Evolutionary conservation across 2,329 filamentous ascomycete species (phyloP).

Genomic region (Blastomyces parvus): DNA sequence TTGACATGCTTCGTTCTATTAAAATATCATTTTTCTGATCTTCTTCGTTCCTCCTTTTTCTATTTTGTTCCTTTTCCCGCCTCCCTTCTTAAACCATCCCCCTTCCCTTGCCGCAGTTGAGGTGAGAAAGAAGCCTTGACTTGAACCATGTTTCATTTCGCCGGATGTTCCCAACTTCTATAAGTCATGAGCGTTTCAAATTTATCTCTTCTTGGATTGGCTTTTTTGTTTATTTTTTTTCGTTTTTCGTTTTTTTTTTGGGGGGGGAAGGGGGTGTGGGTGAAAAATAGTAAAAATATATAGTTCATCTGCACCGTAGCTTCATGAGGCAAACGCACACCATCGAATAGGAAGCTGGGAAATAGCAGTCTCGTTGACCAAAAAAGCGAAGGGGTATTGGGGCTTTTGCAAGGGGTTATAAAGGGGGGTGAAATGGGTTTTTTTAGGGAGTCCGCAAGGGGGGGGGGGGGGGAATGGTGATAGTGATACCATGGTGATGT

Average conservation of each 20-base stretch:
- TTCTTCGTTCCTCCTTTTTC: not conserved
- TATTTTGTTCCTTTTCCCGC: not conserved
- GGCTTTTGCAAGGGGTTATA: not conserved
- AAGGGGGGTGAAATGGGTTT: not conserved
- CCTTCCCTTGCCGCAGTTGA: not conserved
- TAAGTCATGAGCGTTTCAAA: not conserved
- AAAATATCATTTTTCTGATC: not conserved
- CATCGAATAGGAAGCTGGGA: not conserved
- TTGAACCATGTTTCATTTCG: not conserved
- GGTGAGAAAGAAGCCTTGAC: not conserved
- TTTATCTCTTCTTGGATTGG: not conserved
- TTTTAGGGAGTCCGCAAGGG: not conserved
- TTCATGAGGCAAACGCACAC: not conserved
- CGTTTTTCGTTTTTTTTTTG: not conserved
- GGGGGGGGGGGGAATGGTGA: not conserved
- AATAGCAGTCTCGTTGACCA: not conserved
- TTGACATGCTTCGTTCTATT: not conserved
- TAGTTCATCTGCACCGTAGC: constrained; percentile 1
- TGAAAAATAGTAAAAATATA: not conserved
- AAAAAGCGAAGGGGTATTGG: not conserved
- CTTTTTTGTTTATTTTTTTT: not conserved
- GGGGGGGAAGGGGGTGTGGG: not conserved
- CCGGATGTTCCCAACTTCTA: not conserved
- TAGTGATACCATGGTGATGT: not conserved
- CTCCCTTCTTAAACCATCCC: not conserved